Percentiles rank a stretch among this genome's conserved stretches.
phyloP scores from a whole-genome alignment of 192 early-diverging fungal species.

The Mortierella claussenii region DNA sequence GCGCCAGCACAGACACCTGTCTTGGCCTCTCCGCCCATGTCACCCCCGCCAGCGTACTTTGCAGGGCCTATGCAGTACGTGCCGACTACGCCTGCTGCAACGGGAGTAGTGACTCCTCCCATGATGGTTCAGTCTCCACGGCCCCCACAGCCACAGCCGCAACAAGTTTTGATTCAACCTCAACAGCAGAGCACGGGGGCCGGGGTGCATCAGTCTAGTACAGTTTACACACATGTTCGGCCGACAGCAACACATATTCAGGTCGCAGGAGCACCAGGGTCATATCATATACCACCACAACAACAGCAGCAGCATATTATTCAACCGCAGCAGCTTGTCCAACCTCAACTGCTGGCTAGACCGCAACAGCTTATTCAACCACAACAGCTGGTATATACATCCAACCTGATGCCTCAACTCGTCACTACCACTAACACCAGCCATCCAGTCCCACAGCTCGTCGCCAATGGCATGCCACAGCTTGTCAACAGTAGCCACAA shows the following conservation, averaged over 20 bases:
- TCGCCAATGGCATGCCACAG: neutral
- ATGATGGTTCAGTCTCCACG: neutral
- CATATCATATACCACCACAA: no score
- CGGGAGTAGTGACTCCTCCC: neutral
- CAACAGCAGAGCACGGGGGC: no score
- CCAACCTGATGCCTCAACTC: no score
- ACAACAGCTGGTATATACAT: neutral
- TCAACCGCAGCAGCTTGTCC: neutral
- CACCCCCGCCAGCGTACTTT: neutral
- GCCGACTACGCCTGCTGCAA: neutral
- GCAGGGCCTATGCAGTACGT: neutral
- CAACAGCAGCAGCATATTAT: neutral
- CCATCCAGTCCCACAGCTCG: conserved; percentile 1
- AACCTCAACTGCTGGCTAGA: neutral
- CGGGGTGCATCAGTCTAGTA: no score
- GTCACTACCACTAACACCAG: no score
- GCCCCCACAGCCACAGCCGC: neutral
- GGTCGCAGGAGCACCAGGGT: no score
- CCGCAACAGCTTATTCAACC: neutral
- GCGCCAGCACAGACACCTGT: neutral
- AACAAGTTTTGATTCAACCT: neutral
- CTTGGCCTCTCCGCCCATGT: neutral
- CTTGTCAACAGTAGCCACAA: neutral
- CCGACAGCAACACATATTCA: no score
- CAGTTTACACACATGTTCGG: no score